These are phyloP conservation scores for Acanthamoeba triangularis DNA, from an alignment of 208 protist species.

Conservation along the genomic window DNA sequence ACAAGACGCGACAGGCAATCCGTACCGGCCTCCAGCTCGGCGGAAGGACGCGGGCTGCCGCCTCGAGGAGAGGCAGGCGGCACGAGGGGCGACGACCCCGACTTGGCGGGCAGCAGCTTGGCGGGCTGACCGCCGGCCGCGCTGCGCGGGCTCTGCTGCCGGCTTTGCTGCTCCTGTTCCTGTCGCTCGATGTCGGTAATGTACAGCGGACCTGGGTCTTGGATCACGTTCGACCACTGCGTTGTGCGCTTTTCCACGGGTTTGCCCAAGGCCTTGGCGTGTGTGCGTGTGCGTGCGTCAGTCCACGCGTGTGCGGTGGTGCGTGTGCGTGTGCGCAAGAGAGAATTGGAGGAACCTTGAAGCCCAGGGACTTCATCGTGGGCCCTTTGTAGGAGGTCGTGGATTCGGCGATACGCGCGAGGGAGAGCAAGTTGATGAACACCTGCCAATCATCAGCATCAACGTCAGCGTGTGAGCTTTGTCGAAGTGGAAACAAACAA, in stretches of 20 bases:
- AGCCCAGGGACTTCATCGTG: slow-evolving; percentile 38
- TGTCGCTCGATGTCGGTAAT: slow-evolving; percentile 41
- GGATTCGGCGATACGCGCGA: slow-evolving; percentile 36
- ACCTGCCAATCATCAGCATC: background rate
- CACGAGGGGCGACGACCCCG: background rate
- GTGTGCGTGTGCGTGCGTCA: too few relatives aligned
- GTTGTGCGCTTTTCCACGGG: slow-evolving; percentile 6
- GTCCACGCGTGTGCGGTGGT: background rate
- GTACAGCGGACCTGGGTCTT: background rate
- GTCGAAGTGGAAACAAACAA: background rate
- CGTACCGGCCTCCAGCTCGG: slow-evolving; percentile 23
- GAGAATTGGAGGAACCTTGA: slow-evolving; percentile 7
- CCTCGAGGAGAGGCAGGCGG: background rate
- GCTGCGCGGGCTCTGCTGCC: background rate
- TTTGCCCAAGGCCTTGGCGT: background rate
- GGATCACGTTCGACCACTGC: slow-evolving; percentile 56
- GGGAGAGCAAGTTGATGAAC: slow-evolving; percentile 16
- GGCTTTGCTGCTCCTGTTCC: background rate
- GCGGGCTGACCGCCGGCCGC: background rate
- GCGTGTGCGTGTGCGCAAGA: background rate
- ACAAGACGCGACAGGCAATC: background rate
- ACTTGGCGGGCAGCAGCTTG: background rate
- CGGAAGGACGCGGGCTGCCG: background rate
- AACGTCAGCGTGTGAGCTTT: too few relatives aligned
- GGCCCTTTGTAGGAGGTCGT: slow-evolving; percentile 30